These are phyloP conservation scores for Hygrophila difformis DNA, from an alignment of 257 asterid genomes.

Conservation along the genomic window DNA sequence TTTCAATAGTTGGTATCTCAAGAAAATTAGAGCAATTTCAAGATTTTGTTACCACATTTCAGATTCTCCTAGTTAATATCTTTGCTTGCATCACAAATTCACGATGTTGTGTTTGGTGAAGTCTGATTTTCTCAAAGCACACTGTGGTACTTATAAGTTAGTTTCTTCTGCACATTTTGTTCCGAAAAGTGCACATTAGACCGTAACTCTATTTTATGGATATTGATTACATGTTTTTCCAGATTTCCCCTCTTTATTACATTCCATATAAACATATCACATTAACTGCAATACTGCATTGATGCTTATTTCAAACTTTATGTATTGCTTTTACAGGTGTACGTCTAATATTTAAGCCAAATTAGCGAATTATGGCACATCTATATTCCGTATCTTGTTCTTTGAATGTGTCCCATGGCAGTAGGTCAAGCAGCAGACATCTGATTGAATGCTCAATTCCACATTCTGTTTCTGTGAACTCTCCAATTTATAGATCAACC, in stretches of 20 bases:
- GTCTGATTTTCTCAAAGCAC: no score
- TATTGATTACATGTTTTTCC: no score
- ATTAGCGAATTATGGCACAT: slow-evolving; percentile 49
- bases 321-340: slow-evolving; percentile 25
- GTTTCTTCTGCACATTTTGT: no score
- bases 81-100: no score
- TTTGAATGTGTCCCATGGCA: slow-evolving; percentile 30
- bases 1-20: no score
- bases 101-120: no score
- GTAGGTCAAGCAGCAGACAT: slow-evolving; percentile 22
- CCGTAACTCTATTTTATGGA: no score
- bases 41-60: no score
- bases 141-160: no score
- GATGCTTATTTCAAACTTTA: slow-evolving; percentile 1
- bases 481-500: slow-evolving; percentile 20
- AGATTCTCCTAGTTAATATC: no score
- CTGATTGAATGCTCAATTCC: slow-evolving; percentile 23
- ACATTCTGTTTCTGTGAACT: slow-evolving; percentile 24
- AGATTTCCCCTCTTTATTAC: neutral
- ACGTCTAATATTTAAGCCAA: slow-evolving; percentile 3
- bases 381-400: slow-evolving; percentile 52
- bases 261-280: neutral
- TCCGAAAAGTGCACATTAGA: no score
- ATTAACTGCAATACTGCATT: neutral
- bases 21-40: no score